Evolutionary conservation across 2,329 filamentous ascomycete genomes (phyloP), one percentile per base, ranked within the genome.

Genomic region (Phialophora verrucosa): DNA sequence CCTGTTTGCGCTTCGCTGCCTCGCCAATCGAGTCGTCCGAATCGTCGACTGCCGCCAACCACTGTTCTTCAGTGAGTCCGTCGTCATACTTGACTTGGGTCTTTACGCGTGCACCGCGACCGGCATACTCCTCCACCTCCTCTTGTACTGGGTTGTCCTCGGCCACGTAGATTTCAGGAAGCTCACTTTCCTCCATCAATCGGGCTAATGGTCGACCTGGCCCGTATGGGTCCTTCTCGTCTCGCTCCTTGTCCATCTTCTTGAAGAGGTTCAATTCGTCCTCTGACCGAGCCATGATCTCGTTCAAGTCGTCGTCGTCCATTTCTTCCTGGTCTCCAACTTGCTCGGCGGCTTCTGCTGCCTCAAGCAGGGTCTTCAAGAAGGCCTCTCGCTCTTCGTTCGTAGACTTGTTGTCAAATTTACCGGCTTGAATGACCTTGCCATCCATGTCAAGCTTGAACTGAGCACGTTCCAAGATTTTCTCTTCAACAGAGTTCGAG

Each of bases 401-500:
- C 0, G 95, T 98, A 1, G 95, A 99, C 77, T 98, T 99, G 83
- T 99, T 98, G 74, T 99, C 95, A 82, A 99, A 99, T 77, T 96
- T 96, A 88, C 95, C 95, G 66, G 95, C 95, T 78, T 99, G 95
- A 73, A 99, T 99, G 76, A 99, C 93, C 80, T 99, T 99, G 82
- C 95, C 94, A 76, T 99, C 95, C 91, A 99, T 97, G 78, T 98
- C 94, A 71, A 99, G 87, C 85, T 99, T 99, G 86, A 91, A 99
- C 72, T 97, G 91, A 2, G 95, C 95, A 77, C 94, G 91, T 78
- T 98, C 95, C 60, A 99, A 83, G 76, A 99, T 99, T 84, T 98
- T 97, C 80, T 99, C 95, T 80, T 99, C 95, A 2, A 99, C 93
- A 0, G 95, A 98, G 75, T 96, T 97, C 10, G 93, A 96, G 71